A percentile compares a stretch with the other conserved stretches of the same genome.
These are phyloP conservation scores for Aspergillus biplanus DNA, from an alignment of 495 filamentous ascomycete genomes.

Conservation along the genomic window DNA sequence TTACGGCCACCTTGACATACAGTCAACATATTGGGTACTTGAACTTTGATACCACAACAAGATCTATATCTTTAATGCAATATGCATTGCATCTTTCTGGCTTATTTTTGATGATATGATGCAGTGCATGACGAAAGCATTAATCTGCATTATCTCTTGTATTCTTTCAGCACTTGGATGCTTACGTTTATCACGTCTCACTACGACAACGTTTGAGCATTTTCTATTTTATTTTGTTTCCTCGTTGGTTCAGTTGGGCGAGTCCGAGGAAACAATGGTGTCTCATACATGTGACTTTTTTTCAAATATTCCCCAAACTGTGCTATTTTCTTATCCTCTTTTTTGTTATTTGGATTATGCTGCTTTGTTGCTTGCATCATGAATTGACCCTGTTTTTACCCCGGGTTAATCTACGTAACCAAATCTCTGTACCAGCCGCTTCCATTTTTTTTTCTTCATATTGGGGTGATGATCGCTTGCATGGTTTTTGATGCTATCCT, in stretches of 20 bases:
- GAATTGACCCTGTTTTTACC: constrained; percentile 8
- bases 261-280: constrained; percentile 3
- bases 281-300: constrained; percentile 15
- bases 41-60: constrained; percentile 39
- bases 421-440: constrained; percentile 13
- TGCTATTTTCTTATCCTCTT: constrained; percentile 34
- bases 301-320: constrained; percentile 25
- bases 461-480: constrained; percentile 24
- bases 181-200: constrained; percentile 18
- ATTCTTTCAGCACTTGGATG: constrained; percentile 28
- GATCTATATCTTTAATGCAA: constrained; percentile 33
- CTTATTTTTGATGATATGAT: constrained; percentile 27
- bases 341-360: constrained; percentile 22
- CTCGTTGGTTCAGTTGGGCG: constrained; percentile 13
- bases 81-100: constrained; percentile 29
- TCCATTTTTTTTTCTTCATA: constrained; percentile 20
- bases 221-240: constrained; percentile 17
- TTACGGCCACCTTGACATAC: constrained; percentile 44
- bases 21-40: constrained; percentile 37
- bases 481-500: constrained; percentile 24
- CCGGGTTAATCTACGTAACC: constrained; percentile 6
- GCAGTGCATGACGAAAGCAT: constrained; percentile 21
- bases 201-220: constrained; percentile 17
- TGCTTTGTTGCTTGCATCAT: constrained; percentile 20
- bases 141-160: constrained; percentile 29